Conservation (phyloP, 257 asterid species). For the Eustoma russellianum region DNA sequence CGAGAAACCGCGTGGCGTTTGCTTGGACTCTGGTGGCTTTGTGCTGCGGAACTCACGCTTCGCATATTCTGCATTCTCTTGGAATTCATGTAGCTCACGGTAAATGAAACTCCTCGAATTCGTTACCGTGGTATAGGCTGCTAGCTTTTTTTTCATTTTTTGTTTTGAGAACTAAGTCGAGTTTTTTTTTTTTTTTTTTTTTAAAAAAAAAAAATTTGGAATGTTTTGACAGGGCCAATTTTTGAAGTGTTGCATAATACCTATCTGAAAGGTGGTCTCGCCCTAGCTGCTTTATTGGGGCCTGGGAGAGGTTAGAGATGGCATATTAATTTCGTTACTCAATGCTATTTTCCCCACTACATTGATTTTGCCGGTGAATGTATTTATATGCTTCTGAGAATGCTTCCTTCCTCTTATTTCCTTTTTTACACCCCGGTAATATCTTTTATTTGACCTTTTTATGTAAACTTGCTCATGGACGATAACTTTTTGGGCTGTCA, state of each 20-base stretch:
- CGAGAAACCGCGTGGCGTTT: slow-evolving; percentile 69
- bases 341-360: neutral
- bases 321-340: neutral
- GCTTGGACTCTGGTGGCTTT: slow-evolving; percentile 95
- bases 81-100: slow-evolving; percentile 91
- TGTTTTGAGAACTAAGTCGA: neutral
- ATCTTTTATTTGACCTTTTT: too few relatives aligned
- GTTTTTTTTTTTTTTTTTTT: too few relatives aligned
- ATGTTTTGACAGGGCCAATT: slow-evolving; percentile 36
- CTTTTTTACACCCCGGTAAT: too few relatives aligned
- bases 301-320: slow-evolving; percentile 86
- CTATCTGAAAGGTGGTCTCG: slow-evolving; percentile 83
- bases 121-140: too few relatives aligned
- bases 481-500: too few relatives aligned
- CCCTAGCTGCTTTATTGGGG: slow-evolving; percentile 82
- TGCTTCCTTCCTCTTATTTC: too few relatives aligned
- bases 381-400: too few relatives aligned
- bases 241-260: slow-evolving; percentile 72
- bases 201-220: too few relatives aligned
- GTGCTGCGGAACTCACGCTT: slow-evolving; percentile 85
- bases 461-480: too few relatives aligned
- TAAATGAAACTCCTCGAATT: slow-evolving; percentile 10
- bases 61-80: slow-evolving; percentile 77
- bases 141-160: too few relatives aligned
- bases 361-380: too few relatives aligned